phyloP scores from a whole-genome alignment of 1,284 basidiomycete species.

The Fomitopsis schrenkii region DNA sequence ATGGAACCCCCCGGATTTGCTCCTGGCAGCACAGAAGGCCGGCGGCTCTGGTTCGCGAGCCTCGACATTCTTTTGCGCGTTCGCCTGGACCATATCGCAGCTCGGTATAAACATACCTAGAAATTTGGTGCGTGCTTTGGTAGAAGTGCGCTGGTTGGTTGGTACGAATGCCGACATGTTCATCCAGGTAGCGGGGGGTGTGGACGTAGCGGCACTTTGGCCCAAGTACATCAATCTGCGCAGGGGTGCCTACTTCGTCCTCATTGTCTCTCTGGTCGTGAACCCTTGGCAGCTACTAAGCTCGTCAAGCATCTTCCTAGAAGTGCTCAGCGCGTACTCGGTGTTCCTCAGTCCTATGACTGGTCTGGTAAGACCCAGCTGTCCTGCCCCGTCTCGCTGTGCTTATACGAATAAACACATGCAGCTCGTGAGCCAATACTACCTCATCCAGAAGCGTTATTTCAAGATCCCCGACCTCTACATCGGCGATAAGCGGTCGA shows the following conservation, averaged over 20 bases:
- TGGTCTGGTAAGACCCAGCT: conserved; percentile 3
- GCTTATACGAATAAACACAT: not conserved
- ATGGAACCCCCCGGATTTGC: conserved; percentile 18
- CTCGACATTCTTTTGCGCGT: conserved; percentile 18
- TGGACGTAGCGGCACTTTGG: conserved; percentile 16
- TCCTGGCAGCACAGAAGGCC: conserved; percentile 12
- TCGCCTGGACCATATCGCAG: conserved; percentile 17
- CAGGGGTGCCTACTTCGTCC: conserved; percentile 16
- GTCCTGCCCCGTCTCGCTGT: not conserved
- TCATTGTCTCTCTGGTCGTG: conserved; percentile 13
- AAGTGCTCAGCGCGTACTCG: conserved; percentile 17
- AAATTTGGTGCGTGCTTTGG: conserved; percentile 7
- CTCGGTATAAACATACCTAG: conserved; percentile 20
- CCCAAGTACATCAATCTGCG: conserved; percentile 19
- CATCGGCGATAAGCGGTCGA: conserved; percentile 13
- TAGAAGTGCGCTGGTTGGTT: too few species aligned
- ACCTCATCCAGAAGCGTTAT: conserved; percentile 13
- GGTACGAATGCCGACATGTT: too few species aligned
- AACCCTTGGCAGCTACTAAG: conserved; percentile 20
- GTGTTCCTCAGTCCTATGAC: conserved; percentile 20
- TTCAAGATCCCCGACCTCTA: conserved; percentile 17
- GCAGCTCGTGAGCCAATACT: conserved; percentile 17
- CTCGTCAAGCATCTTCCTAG: conserved; percentile 16
- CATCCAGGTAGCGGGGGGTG: conserved; percentile 12
- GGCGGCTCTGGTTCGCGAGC: conserved; percentile 16